Conservation (phyloP, 2,329 filamentous ascomycete genomes). For the Aquanectria penicillioides region DNA sequence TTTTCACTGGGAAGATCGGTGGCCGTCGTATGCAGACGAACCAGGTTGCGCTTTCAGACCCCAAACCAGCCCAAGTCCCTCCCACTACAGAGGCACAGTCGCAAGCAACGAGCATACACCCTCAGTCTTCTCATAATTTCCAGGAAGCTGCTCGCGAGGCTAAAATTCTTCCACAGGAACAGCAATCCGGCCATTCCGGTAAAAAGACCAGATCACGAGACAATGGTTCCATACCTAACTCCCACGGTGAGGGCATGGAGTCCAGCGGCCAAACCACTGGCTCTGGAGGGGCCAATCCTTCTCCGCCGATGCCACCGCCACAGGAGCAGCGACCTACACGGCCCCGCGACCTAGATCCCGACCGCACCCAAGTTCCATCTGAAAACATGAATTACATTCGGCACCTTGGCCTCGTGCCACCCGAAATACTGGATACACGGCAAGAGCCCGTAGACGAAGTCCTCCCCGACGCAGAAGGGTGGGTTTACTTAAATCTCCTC, state of each 20-base stretch:
- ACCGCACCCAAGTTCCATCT: constrained; percentile 76
- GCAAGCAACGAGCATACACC: constrained; percentile 22
- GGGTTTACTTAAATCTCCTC: constrained; percentile 85
- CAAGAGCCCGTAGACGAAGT: constrained; percentile 55
- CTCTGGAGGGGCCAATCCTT: constrained; percentile 48
- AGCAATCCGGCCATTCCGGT: constrained; percentile 38
- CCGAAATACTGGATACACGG: constrained; percentile 59
- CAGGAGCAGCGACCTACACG: constrained; percentile 81
- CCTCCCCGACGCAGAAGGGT: constrained; percentile 73
- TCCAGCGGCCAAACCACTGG: constrained; percentile 50
- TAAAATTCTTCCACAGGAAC: constrained; percentile 53
- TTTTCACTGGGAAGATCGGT: constrained; percentile 78
- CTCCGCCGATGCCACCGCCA: constrained; percentile 51
- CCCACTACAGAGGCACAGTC: constrained; percentile 43
- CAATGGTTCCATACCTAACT: constrained; percentile 57
- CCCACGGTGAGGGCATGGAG: constrained; percentile 59
- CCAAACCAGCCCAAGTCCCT: constrained; percentile 19
- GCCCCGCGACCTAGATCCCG: constrained; percentile 79
- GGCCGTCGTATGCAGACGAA: constrained; percentile 50
- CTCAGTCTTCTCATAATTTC: constrained; percentile 50
- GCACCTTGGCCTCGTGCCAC: constrained; percentile 74
- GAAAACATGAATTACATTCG: constrained; percentile 86
- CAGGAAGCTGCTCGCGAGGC: constrained; percentile 58
- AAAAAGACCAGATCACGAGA: constrained; percentile 56
- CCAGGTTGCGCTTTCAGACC: constrained; percentile 27